Base-by-base conservation (phyloP, 2,329 filamentous ascomycete species). In the Aureobasidium sp. region DNA sequence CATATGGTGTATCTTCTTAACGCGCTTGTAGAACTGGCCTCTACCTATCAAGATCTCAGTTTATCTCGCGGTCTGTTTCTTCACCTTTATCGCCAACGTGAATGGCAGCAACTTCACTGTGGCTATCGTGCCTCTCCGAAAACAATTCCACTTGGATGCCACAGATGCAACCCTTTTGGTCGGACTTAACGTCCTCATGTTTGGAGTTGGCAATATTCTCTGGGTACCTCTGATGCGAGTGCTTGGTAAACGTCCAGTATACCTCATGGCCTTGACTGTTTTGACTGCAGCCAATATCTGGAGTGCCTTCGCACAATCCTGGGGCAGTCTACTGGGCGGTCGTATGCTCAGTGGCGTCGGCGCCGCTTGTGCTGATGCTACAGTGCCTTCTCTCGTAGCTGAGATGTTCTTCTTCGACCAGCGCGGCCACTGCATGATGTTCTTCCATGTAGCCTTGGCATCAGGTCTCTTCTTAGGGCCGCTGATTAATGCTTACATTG, bases 31-130 rank as follows among this genome's bases (percentile, higher is more conserved):
- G 26, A 66, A 66, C 32, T 69, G 68, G 68, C 15, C 47, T 10
- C 3, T 44, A 4, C 26, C 24, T 32, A 60, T 62, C 17, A 68
- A 69, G 41, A 39, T 63, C 44, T 61, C 61, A 7, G 75, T 72
- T 1, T 76, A 73, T 61, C 63, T 71, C 5, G 74, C 71, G 10
- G 71, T 75, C 51, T 75, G 74, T 64, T 70, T 71, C 59, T 76
- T 75, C 66, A 74, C 72, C 7, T 76, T 76, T 63, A 70, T 76
- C 8, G 73, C 74, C 61, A 75, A 74, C 53, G 70, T 74, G 57
- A 76, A 76, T 63, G 69, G 70, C 24, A 73, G 70, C 50, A 75
- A 74, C 55, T 75, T 75, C 65, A 74, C 73, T 12, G 72, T 76
- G 20, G 73, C 74, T 3, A 69, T 71, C 10, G 63, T 70, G 39